Base-by-base conservation (phyloP, 2,329 filamentous ascomycete genomes). In the Blastomyces emzantsi region DNA sequence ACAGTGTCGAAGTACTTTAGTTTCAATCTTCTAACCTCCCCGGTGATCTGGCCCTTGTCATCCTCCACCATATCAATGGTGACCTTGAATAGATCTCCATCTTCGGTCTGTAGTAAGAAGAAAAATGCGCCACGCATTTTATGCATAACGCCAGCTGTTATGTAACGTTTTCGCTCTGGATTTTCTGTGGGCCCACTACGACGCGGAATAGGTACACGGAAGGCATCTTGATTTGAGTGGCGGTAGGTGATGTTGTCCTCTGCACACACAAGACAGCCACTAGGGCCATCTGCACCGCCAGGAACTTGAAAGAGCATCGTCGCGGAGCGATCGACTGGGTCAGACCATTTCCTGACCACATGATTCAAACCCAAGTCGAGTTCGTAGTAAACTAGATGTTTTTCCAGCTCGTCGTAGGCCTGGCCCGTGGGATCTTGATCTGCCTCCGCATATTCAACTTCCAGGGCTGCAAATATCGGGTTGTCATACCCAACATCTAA, bases 1-100 rank as follows among this genome's bases (percentile, higher is more conserved):
- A 97, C 89, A 0, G 94, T 99, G 71, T 99, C 94, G 70, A 97
- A 99, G 76, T 97, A 99, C 75, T 97, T 97, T 77, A 99, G 90
- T 75, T 91, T 94, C 64, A 99, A 80, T 64, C 87, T 83, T 70
- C 85, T 85, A 1, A 97, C 92, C 72, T 94, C 90, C 39, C 89
- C 89, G 0, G 90, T 93, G 0, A 87, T 81, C 65, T 90, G 87
- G 15, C 89, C 90, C 57, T 89, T 85, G 0, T 88, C 85, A 69
- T 96, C 90, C 69, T 92, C 88, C 11, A 87, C 83, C 87, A 97
- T 93, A 67, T 97, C 92, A 65, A 99, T 87, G 0, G 89, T 97
- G 60, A 97, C 84, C 75, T 97, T 97, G 83, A 99, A 97, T 7
- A 99, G 81, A 75, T 99, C 95, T n/a, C 94, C 94, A 74, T 99